Evolutionary conservation across 208 protist genomes (phyloP).

Genomic region (Leishmania martiniquensis): DNA sequence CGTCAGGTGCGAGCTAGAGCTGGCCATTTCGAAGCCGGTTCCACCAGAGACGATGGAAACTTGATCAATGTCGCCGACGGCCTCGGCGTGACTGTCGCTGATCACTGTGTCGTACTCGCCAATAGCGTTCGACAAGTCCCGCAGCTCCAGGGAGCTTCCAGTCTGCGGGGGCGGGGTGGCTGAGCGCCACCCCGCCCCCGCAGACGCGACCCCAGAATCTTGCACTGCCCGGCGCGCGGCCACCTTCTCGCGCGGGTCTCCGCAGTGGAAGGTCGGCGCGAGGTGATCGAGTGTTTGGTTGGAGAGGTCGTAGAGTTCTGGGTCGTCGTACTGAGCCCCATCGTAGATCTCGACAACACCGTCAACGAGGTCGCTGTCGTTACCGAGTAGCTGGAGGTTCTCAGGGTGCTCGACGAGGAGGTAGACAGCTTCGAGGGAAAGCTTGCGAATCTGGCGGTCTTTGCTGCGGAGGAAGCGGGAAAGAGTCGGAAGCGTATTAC

Average conservation of each 20-base stretch:
- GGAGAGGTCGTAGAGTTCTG: conserved; percentile 66
- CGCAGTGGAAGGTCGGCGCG: conserved; percentile 40
- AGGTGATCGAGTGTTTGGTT: conserved; percentile 55
- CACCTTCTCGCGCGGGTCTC: conserved; percentile 52
- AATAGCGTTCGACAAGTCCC: conserved; percentile 13
- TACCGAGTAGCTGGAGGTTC: conserved; percentile 75
- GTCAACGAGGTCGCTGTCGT: conserved; percentile 50
- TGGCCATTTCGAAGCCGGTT: conserved; percentile 21
- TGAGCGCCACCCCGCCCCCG: not conserved
- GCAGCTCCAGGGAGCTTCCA: conserved; percentile 28
- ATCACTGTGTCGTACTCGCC: conserved; percentile 27
- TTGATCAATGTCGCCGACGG: conserved; percentile 16
- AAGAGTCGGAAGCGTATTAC: conserved; percentile 84
- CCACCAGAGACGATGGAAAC: conserved; percentile 26
- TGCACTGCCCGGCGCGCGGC: conserved; percentile 28
- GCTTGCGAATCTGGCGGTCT: conserved; percentile 75
- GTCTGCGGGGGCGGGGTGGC: not conserved
- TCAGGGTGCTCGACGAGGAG: conserved; percentile 87
- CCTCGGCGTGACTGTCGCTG: conserved; percentile 6
- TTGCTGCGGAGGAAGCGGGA: conserved; percentile 82
- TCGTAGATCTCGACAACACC: conserved; percentile 74
- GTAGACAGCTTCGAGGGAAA: conserved; percentile 68
- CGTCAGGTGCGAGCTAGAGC: conserved; percentile 21
- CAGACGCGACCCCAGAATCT: conserved; percentile 12
- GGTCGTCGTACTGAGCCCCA: conserved; percentile 77